Evolutionary conservation across 2,329 filamentous ascomycete genomes (phyloP), one percentile per base, ranked within the genome.

Genomic region (Calonectria henricotiae): DNA sequence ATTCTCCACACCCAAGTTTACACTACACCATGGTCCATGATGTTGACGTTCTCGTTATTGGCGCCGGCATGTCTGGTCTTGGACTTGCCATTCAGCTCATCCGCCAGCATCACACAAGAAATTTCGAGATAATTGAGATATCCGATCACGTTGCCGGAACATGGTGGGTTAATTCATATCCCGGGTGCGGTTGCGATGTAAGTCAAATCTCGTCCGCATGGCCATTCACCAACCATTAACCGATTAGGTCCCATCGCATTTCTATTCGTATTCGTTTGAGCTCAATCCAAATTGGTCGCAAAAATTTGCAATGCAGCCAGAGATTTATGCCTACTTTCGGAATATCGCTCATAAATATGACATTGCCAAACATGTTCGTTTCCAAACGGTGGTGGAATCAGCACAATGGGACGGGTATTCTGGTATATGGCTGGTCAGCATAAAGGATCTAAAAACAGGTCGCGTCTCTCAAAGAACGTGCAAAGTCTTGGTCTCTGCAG

Each of bases 261-360:
- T 78, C 62, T 80, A 75, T 13, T 79, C 77, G 0, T 80, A 79
- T 27, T 79, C 77, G 0, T 79, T 79, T 32, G 76, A 72, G 1
- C 43, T 76, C 3, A 79, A 79, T 5, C 77, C 78, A 1, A 64
- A 78, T 20, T 79, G 76, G 78, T 75, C 74, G 0, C 73, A 73
- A 25, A 73, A 69, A 6, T 79, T 74, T 62, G 75, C 76, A 5
- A 70, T 74, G 64, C 75, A 77, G n/a, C 75, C 76, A 1, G 76
- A 79, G 54, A 78, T 79, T 11, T 66, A 78, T 23, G 27, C 73
- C 0, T 79, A 79, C 46, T 77, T 79, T 5, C 68, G 73, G 0
- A 15, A 61, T 0, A 70, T 79, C 4, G 71, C 76, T 0, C 64
- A 65, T 4, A 71, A 74, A 44, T 77, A 77, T 23, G 47, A 62